A percentile compares a stretch with the other conserved stretches of the same genome.
These are phyloP conservation scores for Vitis labrusca DNA, from an alignment of 164 flowering plant genomes.

Conservation along the genomic window DNA sequence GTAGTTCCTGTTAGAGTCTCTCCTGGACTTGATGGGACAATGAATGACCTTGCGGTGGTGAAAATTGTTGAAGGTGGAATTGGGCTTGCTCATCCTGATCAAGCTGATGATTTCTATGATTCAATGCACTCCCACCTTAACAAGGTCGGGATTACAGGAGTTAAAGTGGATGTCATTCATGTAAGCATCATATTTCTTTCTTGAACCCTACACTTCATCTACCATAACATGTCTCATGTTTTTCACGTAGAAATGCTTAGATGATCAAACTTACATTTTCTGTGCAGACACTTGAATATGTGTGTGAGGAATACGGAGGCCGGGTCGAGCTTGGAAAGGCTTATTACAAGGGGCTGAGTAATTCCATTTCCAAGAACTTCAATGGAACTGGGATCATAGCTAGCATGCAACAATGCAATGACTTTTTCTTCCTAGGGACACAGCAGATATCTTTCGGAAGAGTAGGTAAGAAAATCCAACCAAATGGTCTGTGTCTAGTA, in stretches of 20 bases:
- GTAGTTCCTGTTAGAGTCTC: conserved; percentile 50
- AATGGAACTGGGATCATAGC: conserved; percentile 75
- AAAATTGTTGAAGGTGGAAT: conserved; percentile 73
- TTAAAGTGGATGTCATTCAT: conserved; percentile 84
- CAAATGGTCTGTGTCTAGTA: neutral
- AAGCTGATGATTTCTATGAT: conserved; percentile 69
- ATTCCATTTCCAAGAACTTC: conserved; percentile 73
- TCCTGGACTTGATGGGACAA: conserved; percentile 69
- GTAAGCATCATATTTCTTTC: conserved; percentile 34
- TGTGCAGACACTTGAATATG: conserved; percentile 67
- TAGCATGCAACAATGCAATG: conserved; percentile 94
- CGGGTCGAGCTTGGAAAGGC: conserved; percentile 80
- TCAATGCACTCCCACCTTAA: conserved; percentile 81
- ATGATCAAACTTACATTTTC: neutral
- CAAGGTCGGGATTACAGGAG: conserved; percentile 69
- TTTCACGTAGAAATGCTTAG: too few species aligned
- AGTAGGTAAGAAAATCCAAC: conserved; percentile 54
- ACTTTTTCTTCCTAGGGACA: conserved; percentile 90
- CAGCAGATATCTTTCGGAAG: conserved; percentile 74
- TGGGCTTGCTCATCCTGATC: conserved; percentile 76
- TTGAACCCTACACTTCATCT: neutral
- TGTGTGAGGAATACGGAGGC: conserved; percentile 74
- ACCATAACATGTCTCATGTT: too few species aligned
- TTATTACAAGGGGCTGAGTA: conserved; percentile 63
- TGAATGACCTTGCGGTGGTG: conserved; percentile 78